Percentiles rank a stretch among this genome's conserved stretches.
Conservation (phyloP, 306 rosid genomes). For the Vigna radiata region DNA sequence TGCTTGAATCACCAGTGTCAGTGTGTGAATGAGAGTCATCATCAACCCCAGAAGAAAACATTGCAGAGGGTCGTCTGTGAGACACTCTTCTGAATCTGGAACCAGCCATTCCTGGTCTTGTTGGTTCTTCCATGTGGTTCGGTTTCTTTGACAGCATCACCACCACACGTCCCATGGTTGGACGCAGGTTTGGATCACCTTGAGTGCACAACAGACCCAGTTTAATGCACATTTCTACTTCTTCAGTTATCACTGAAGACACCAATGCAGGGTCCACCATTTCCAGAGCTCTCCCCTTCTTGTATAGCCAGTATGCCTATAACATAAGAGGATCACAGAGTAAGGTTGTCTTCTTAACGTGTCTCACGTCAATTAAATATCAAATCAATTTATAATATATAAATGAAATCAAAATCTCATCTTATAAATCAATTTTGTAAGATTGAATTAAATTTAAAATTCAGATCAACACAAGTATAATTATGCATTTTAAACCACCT, state of each 20-base stretch:
- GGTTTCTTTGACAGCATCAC: slow-evolving; percentile 74
- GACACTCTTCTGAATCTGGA: slow-evolving; percentile 63
- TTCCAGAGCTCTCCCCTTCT: slow-evolving; percentile 75
- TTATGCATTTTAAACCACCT: too few species aligned
- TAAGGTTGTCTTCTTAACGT: too few species aligned
- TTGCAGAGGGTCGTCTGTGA: slow-evolving; percentile 43
- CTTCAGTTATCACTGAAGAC: slow-evolving; percentile 60
- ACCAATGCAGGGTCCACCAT: slow-evolving; percentile 68
- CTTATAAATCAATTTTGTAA: too few species aligned
- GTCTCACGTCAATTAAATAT: too few species aligned
- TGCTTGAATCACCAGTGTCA: slow-evolving; percentile 51
- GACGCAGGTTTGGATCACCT: slow-evolving; percentile 72
- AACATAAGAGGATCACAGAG: not conserved
- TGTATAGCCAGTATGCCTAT: slow-evolving; percentile 85
- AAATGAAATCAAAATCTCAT: too few species aligned
- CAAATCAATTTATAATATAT: too few species aligned
- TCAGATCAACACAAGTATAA: too few species aligned
- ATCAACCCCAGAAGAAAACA: slow-evolving; percentile 49
- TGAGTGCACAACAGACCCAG: slow-evolving; percentile 57
- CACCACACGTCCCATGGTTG: slow-evolving; percentile 76
- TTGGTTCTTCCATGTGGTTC: slow-evolving; percentile 72
- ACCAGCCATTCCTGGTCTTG: slow-evolving; percentile 71
- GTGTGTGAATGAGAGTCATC: slow-evolving; percentile 53
- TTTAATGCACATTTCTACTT: slow-evolving; percentile 62
- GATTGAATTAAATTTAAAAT: too few species aligned